These are phyloP conservation scores for Kokia cookei DNA, from an alignment of 441 rosid genomes.

Conservation along the genomic window DNA sequence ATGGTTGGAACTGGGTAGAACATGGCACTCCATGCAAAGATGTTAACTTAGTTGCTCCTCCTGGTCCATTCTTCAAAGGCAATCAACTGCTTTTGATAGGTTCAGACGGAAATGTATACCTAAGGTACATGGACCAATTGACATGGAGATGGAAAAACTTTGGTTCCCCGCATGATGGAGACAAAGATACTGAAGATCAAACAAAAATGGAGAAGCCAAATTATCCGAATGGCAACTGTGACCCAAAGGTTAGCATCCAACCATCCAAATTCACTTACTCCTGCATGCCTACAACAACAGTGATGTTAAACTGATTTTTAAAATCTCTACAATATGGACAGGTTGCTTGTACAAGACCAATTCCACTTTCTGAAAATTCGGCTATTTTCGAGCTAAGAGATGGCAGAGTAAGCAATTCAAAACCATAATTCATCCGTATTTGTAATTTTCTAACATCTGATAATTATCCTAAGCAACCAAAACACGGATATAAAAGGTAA, in stretches of 20 bases:
- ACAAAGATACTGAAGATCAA: slow-evolving; percentile 12
- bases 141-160: slow-evolving; percentile 62
- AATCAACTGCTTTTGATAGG: slow-evolving; percentile 50
- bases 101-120: slow-evolving; percentile 57
- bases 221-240: slow-evolving; percentile 30
- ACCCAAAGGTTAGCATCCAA: slow-evolving; percentile 35
- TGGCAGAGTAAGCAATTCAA: slow-evolving; percentile 53
- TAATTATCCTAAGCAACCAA: background rate
- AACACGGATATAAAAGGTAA: background rate
- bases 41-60: slow-evolving; percentile 45
- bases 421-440: background rate
- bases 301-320: slow-evolving; percentile 8
- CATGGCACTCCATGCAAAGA: slow-evolving; percentile 57
- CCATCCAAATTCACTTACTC: background rate
- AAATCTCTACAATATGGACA: slow-evolving; percentile 17
- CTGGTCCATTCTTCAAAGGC: slow-evolving; percentile 54
- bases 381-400: slow-evolving; percentile 63
- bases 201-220: slow-evolving; percentile 11
- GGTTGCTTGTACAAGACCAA: slow-evolving; percentile 64
- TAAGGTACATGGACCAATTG: slow-evolving; percentile 47
- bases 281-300: background rate
- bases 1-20: slow-evolving; percentile 73
- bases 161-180: slow-evolving; percentile 33
- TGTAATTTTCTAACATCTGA: background rate
- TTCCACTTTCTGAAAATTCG: slow-evolving; percentile 51